Percentiles rank a stretch among this genome's conserved stretches.
phyloP scores from a whole-genome alignment of 108 stramenopile genomes.

The Fistulifera solaris region DNA sequence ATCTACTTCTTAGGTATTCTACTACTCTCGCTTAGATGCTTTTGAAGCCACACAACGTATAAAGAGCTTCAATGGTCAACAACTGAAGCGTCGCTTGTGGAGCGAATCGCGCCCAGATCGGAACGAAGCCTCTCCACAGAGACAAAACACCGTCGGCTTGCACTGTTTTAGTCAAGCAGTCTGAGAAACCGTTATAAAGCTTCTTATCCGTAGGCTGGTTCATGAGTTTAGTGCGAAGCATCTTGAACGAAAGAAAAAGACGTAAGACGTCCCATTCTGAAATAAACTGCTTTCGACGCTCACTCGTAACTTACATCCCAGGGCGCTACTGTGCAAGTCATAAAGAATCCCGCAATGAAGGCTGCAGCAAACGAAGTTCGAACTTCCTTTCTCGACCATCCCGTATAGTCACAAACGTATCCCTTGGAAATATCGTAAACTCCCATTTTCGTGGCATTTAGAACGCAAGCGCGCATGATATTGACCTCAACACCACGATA shows the following conservation, averaged over 20 bases:
- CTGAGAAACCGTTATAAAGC: constrained; percentile 69
- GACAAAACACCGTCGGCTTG: constrained; percentile 50
- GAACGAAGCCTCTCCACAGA: constrained; percentile 82
- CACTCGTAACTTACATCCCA: constrained; percentile 14
- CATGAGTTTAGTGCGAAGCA: constrained; percentile 63
- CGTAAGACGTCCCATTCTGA: too few species aligned
- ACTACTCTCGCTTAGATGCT: constrained; percentile 42
- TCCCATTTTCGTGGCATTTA: constrained; percentile 94
- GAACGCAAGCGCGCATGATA: constrained; percentile 76
- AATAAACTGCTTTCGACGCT: too few species aligned
- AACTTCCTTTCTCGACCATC: constrained; percentile 69
- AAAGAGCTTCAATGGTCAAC: constrained; percentile 78
- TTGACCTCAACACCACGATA: constrained; percentile 87
- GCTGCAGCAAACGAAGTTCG: constrained; percentile 56
- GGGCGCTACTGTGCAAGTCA: constrained; percentile 80
- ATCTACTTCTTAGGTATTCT: too few species aligned
- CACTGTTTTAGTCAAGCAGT: constrained; percentile 72
- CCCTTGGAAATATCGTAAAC: constrained; percentile 85
- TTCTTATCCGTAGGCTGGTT: constrained; percentile 79
- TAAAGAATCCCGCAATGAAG: constrained; percentile 85
- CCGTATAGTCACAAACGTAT: constrained; percentile 52
- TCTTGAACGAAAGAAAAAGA: constrained; percentile 5
- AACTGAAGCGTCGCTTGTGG: constrained; percentile 83
- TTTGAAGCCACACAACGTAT: constrained; percentile 54
- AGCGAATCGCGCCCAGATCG: constrained; percentile 78